These are phyloP conservation scores for Phytophthora pisi DNA, from an alignment of 352 stramenopile genomes.

Conservation along the genomic window DNA sequence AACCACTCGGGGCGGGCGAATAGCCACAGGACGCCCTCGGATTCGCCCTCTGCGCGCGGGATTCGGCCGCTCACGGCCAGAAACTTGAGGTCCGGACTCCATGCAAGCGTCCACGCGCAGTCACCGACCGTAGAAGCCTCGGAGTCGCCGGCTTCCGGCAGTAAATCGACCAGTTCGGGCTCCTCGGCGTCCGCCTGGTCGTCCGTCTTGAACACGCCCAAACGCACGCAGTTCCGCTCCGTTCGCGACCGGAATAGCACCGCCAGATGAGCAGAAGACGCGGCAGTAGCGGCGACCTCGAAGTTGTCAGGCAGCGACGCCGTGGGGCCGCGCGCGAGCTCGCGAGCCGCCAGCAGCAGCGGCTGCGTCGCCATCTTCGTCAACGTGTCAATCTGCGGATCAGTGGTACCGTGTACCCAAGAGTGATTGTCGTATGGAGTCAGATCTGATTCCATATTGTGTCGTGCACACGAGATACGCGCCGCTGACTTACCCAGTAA, in stretches of 20 bases:
- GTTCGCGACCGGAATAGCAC: slow-evolving; percentile 42
- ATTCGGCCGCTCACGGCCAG: slow-evolving; percentile 51
- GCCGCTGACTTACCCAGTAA: slow-evolving; percentile 14
- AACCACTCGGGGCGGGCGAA: slow-evolving; percentile 49
- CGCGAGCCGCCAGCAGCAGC: slow-evolving; percentile 46
- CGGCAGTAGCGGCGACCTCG: slow-evolving; percentile 23
- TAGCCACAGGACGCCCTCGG: slow-evolving; percentile 50
- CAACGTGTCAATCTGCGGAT: slow-evolving; percentile 32
- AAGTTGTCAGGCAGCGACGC: neutral
- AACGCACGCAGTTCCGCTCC: slow-evolving; percentile 28
- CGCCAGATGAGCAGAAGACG: slow-evolving; percentile 31
- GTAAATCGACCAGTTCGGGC: slow-evolving; percentile 31
- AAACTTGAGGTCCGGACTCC: slow-evolving; percentile 62
- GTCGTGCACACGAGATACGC: slow-evolving; percentile 2
- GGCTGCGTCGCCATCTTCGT: slow-evolving; percentile 24
- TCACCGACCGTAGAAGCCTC: neutral
- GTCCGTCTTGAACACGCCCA: slow-evolving; percentile 42
- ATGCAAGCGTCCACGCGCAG: slow-evolving; percentile 40
- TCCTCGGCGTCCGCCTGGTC: neutral
- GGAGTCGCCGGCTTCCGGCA: slow-evolving; percentile 1
- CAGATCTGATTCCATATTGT: neutral
- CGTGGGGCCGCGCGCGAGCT: slow-evolving; percentile 33
- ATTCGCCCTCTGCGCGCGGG: slow-evolving; percentile 16
- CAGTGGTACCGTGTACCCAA: neutral
- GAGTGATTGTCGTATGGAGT: neutral